Percentiles rank a stretch among this genome's conserved stretches.
Conservation (phyloP, 352 stramenopile species). For the Thraustochytrium striatum region DNA sequence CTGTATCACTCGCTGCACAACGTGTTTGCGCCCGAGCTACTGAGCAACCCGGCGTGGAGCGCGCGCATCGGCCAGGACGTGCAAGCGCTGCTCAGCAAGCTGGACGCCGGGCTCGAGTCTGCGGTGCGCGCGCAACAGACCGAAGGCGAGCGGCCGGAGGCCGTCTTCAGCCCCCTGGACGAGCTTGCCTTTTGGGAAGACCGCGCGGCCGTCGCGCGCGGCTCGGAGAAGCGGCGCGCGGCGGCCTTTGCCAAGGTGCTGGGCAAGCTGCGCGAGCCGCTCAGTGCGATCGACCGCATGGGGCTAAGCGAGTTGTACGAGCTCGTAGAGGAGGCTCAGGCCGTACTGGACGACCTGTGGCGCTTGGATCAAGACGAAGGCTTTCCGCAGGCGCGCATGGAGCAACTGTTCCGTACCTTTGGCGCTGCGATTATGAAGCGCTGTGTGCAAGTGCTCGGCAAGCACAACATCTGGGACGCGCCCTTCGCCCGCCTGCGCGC, state of each 20-base stretch:
- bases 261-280: conserved; percentile 28
- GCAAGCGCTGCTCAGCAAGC: conserved; percentile 69
- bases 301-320: no score
- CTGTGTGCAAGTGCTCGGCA: not conserved
- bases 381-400: conserved; percentile 78
- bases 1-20: conserved; percentile 73
- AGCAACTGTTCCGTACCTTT: conserved; percentile 76
- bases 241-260: conserved; percentile 20
- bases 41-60: conserved; percentile 60
- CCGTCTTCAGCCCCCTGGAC: conserved; percentile 5
- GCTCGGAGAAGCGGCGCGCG: not conserved
- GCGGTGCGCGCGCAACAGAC: conserved; percentile 53
- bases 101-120: conserved; percentile 64
- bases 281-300: conserved; percentile 71
- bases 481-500: conserved; percentile 60
- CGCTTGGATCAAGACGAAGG: conserved; percentile 62
- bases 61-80: conserved; percentile 68
- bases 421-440: conserved; percentile 65
- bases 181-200: conserved; percentile 36
- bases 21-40: conserved; percentile 70
- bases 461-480: conserved; percentile 22
- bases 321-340: conserved; percentile 73
- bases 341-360: conserved; percentile 81
- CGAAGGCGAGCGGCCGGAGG: not conserved
- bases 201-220: conserved; percentile 18